Evolutionary conservation across 2,329 filamentous ascomycete genomes (phyloP), one percentile per base, ranked within the genome.

Genomic region (Purpureocillium takamizusanense): DNA sequence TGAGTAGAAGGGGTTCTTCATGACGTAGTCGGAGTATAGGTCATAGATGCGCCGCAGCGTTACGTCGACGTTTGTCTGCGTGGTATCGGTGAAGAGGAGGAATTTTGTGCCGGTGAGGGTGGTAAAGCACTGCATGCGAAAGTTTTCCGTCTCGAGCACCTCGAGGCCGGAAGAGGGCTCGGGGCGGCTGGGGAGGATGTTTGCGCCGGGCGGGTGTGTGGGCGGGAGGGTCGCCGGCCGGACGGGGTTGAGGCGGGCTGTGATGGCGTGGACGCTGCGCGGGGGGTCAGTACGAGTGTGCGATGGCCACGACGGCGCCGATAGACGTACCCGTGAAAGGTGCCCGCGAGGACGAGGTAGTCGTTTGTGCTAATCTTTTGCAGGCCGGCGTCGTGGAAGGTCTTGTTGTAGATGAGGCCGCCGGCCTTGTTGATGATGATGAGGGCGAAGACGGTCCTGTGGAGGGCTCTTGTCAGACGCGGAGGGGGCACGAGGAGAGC

Each of bases 1-100:
- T 55, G 92, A 89, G 65, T 97, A 97, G 57, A 98, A 98, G 1
- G 92, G 92, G 61, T 98, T 98, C 72, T 97, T 98, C 87, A 95
- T 97, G 50, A 98, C 92, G 59, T 86, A 97, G 62, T 98, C 92
- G 36, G 86, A 77, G 66, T 97, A 98, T 37, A 97, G 66, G 60
- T 97, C 92, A 60, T 98, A 97, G 52, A 95, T 82, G 60, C 79
- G 83, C 56, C 79, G 75, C 50, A 95, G 81, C 33, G 90, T 83
- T 11, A 78, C 72, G 52, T 97, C 92, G 30, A 94, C 81, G 54
- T 94, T 94, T 35, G 81, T 77, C 66, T 94, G 89, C 47, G 86
- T 78, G 13, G 77, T 79, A 62, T 97, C 92, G 39, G 92, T 95
- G 59, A 98, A 95, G 39, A 98, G 72, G 30, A 98, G 66, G 59